These are phyloP conservation scores for Penicillium arizonense DNA, from an alignment of 495 filamentous ascomycete species.

Conservation along the genomic window DNA sequence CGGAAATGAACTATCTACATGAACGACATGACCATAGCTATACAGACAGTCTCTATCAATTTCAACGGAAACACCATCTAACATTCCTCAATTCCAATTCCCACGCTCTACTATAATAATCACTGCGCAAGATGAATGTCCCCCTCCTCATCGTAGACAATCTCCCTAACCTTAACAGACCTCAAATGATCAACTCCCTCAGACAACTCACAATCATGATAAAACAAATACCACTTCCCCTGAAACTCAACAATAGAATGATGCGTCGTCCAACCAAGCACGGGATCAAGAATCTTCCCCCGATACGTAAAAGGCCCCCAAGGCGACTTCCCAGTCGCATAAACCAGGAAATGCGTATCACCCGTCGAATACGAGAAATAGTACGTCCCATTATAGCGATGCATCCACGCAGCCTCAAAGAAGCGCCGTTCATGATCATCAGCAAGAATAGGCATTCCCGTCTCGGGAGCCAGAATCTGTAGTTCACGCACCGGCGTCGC, in stretches of 20 bases:
- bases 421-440: slow-evolving; percentile 72
- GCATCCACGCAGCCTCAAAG: slow-evolving; percentile 78
- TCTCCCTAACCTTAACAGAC: slow-evolving; percentile 68
- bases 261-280: slow-evolving; percentile 76
- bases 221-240: slow-evolving; percentile 69
- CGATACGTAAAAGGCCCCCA: slow-evolving; percentile 69
- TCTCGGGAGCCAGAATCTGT: slow-evolving; percentile 54
- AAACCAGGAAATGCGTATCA: slow-evolving; percentile 69
- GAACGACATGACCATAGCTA: background rate
- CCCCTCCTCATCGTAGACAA: slow-evolving; percentile 64
- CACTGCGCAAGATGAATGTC: slow-evolving; percentile 42
- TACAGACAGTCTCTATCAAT: background rate
- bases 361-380: slow-evolving; percentile 78
- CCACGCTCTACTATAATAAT: background rate
- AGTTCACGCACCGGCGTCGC: slow-evolving; percentile 48
- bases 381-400: slow-evolving; percentile 61
- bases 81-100: background rate
- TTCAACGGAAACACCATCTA: background rate
- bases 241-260: slow-evolving; percentile 73
- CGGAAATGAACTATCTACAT: background rate
- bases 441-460: slow-evolving; percentile 54
- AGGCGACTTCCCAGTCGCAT: slow-evolving; percentile 59
- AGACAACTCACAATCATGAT: slow-evolving; percentile 67
- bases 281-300: slow-evolving; percentile 69
- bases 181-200: slow-evolving; percentile 63